Conservation (phyloP, 129 eudicot genomes). For the Lactuca sativa region DNA sequence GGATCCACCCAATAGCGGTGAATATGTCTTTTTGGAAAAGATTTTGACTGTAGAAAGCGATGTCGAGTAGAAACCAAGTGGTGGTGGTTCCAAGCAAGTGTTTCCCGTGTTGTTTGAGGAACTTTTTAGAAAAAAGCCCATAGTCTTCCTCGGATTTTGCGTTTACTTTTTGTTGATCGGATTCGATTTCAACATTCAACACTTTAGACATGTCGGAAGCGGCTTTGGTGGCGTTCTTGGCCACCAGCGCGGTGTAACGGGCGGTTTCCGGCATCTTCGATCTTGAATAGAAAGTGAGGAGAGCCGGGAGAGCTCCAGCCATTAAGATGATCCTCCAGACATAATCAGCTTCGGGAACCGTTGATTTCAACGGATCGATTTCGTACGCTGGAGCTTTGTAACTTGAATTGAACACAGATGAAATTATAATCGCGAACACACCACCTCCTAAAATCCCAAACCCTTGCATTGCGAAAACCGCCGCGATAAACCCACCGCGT, state of each 20-base stretch:
- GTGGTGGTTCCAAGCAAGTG: conserved; percentile 46
- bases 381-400: conserved; percentile 35
- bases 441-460: conserved; percentile 41
- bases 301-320: conserved; percentile 46
- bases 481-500: conserved; percentile 40
- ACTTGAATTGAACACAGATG: conserved; percentile 27
- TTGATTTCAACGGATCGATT: conserved; percentile 33
- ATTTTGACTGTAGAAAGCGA: conserved; percentile 44
- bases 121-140: conserved; percentile 34
- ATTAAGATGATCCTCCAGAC: conserved; percentile 43
- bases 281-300: conserved; percentile 37
- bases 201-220: conserved; percentile 45
- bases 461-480: conserved; percentile 51
- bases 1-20: conserved; percentile 45
- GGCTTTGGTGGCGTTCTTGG: conserved; percentile 36
- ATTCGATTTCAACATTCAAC: conserved; percentile 28
- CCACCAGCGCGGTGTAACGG: conserved; percentile 43
- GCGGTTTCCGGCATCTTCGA: conserved; percentile 47
- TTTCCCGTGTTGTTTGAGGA: conserved; percentile 37
- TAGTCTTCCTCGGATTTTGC: not conserved
- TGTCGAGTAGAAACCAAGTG: conserved; percentile 44
- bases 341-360: conserved; percentile 39
- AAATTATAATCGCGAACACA: conserved; percentile 28
- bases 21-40: conserved; percentile 48
- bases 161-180: conserved; percentile 25